Evolutionary conservation across 768 basidiomycete genomes (phyloP), one percentile per base, ranked within the genome.

Genomic region (Podaxis carcinomalis): DNA sequence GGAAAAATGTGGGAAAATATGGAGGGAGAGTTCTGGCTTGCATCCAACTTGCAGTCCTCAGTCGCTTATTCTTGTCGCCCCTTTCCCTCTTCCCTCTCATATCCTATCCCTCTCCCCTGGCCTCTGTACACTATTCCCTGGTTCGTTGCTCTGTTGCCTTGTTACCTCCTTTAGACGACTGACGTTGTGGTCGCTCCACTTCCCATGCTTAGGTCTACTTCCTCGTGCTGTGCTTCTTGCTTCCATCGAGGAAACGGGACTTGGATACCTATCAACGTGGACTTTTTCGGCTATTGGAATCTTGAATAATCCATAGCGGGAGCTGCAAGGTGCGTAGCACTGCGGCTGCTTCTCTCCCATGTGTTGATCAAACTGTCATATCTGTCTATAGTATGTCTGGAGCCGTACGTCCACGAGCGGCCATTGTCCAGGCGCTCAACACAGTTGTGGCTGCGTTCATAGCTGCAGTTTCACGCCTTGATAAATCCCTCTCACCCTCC

Each of bases 401-500:
- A 53, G 35, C 23, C 32, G 27, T 50, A 36, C 59, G 52, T 27
- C 32, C 44, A 27, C 42, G 52, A 27, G 21, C 36, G 13, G 9
- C 35, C 14, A 25, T 55, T n/a, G 44, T 14, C 23, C 52, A 46
- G 21, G 35, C 46, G 6, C 40, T 62, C 56, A 64, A 61, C 42
- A 62, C 57, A 2, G 11, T 66, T 23, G 51, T 46, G 16, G 73
- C 75, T 62, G 88, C 90, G 19, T 71, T 92, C 51, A 62, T 79
- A 21, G 83, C 87, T 23, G 90, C 83, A 3, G 80, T 88, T 9
- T 82, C 77, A 28, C 82, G 89, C 7, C 77, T 93, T 27, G 90
- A 93, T 78, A 89, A 87, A 72, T 90, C 88, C 0, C 69, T 92
- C n/a, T 85, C 86, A 10, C 91, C 91, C 1, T 66, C 73, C 13